These are phyloP conservation scores for Cercospora sesami DNA, from an alignment of 2,329 filamentous ascomycete genomes.

Conservation along the genomic window DNA sequence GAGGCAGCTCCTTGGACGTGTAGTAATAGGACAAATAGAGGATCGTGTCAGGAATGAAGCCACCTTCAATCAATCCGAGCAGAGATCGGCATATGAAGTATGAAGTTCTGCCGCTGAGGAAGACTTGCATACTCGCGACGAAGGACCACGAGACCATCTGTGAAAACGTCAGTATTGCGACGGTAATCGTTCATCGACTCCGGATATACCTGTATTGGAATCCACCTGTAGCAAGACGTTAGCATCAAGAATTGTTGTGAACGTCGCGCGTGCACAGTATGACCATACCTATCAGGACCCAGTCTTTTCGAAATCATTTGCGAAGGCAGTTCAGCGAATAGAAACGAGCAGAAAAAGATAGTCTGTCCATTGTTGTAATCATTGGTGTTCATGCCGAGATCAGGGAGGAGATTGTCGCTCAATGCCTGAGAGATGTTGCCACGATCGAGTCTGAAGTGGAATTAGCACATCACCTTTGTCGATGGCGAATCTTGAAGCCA, in stretches of 20 bases:
- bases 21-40: constrained; percentile 76
- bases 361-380: constrained; percentile 16
- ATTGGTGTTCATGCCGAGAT: background rate
- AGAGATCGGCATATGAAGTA: constrained; percentile 45
- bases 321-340: constrained; percentile 48
- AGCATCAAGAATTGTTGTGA: background rate
- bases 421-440: background rate
- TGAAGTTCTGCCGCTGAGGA: constrained; percentile 36
- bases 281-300: constrained; percentile 16
- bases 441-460: background rate
- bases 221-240: background rate
- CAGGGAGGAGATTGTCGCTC: background rate
- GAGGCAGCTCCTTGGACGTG: constrained; percentile 67
- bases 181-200: background rate
- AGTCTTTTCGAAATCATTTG: constrained; percentile 45
- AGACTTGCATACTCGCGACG: constrained; percentile 42
- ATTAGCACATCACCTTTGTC: background rate
- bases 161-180: background rate
- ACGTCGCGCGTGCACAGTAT: background rate
- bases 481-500: background rate
- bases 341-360: constrained; percentile 80
- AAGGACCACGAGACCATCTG: constrained; percentile 47
- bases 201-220: background rate
- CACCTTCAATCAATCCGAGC: constrained; percentile 46
- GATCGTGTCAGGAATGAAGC: constrained; percentile 64